Evolutionary conservation across 2,329 filamentous ascomycete genomes (phyloP), one percentile per base, ranked within the genome.

Genomic region (Phialophora macrospora): DNA sequence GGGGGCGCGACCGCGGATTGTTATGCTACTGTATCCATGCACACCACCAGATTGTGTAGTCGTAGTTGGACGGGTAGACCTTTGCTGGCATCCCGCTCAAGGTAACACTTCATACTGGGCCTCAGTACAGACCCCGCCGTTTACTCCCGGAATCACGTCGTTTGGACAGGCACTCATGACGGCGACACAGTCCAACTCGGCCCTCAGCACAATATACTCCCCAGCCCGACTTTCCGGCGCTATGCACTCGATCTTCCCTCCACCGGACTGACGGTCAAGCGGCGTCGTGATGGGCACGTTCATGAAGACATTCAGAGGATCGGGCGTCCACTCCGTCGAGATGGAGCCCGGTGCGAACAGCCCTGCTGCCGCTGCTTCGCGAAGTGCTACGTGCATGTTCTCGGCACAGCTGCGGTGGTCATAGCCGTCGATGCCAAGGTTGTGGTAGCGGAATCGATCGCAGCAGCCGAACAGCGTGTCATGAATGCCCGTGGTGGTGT

Each of bases 241-340:
- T 7, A 58, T 11, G n/a, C 58, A 65, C 22, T 68, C 62, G 59
- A 78, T 76, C 38, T 73, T 70, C 1, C 79, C 68, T 5, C 68
- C 70, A 2, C 77, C 76, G 46, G 55, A 65, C 17, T 59, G 32
- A 20, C 62, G 61, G 46, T 64, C 51, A 22, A 61, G 48, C 4
- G 24, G 14, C 9, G 63, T 56, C 17, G 26, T 55, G 26, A 79
- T 73, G 11, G 75, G 72, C 2, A 80, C 74, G 63, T 80, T 81
- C 79, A 80, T 80, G 66, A 79, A 80, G 14, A 80, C 68, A 65
- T 80, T 80, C 41, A 80, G 72, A 14, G 79, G 79, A 64, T 79
- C 78, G 1, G 79, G 78, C 12, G 65, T 64, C 46, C 54, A 71
- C 20, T 77, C 74, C 7, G 59, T 55, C 32, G 75, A 72, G 30